Evolutionary conservation across 2,329 filamentous ascomycete species (phyloP).

Genomic region (Diaporthe velutina): DNA sequence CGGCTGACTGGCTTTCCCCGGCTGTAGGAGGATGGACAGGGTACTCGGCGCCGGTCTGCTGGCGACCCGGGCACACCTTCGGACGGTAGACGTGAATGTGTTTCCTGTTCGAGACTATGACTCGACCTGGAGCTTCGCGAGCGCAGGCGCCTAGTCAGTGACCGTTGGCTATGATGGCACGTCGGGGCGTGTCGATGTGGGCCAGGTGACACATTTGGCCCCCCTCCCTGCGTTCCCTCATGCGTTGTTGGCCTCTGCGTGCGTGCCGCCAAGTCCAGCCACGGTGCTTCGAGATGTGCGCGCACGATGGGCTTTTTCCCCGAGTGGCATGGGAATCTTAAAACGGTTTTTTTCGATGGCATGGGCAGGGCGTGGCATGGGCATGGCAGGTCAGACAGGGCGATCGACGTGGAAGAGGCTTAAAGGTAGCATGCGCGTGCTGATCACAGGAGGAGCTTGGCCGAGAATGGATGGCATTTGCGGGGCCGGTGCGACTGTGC

Average conservation of each 20-base stretch:
- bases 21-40: slow-evolving; percentile 5
- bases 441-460: slow-evolving; percentile 24
- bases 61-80: slow-evolving; percentile 17
- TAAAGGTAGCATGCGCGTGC: slow-evolving; percentile 30
- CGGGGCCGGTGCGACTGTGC: slow-evolving; percentile 19
- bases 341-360: slow-evolving; percentile 2
- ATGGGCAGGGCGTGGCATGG: background rate
- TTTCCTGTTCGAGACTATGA: slow-evolving; percentile 16
- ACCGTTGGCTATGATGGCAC: slow-evolving; percentile 15
- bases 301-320: slow-evolving; percentile 8
- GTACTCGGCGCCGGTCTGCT: slow-evolving; percentile 12
- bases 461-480: slow-evolving; percentile 15
- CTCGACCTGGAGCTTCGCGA: background rate
- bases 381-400: slow-evolving; percentile 16
- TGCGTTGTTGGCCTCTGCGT: background rate
- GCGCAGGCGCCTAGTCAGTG: slow-evolving; percentile 10
- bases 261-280: background rate
- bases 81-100: slow-evolving; percentile 12
- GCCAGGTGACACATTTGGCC: slow-evolving; percentile 31
- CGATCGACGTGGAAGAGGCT: slow-evolving; percentile 26
- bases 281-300: background rate
- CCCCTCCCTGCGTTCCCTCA: background rate
- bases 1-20: background rate
- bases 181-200: background rate
- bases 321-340: slow-evolving; percentile 20